phyloP scores from a whole-genome alignment of 805 yeast genomes.

The Zygotorulaspora chibaensis region DNA sequence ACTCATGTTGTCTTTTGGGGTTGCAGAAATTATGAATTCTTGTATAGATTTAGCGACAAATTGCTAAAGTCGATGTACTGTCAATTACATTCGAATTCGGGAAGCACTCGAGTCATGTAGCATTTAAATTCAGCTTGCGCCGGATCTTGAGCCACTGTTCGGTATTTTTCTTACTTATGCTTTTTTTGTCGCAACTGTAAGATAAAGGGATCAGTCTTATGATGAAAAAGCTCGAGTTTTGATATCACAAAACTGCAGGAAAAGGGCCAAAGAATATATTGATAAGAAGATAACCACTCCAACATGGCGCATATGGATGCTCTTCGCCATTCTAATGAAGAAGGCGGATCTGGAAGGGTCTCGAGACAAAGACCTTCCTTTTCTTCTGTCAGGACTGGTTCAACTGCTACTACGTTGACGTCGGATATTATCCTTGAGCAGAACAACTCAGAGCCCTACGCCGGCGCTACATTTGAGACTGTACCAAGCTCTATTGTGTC shows the following conservation, averaged over 20 bases:
- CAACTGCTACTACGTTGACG: conserved; percentile 32
- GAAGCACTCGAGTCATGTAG: too few species aligned
- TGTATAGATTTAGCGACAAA: too few species aligned
- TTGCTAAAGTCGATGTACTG: too few species aligned
- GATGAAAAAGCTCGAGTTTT: too few species aligned
- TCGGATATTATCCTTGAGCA: conserved; percentile 42
- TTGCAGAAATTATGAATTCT: too few species aligned
- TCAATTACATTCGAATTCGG: too few species aligned
- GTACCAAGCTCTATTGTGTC: conserved; percentile 76
- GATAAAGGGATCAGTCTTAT: too few species aligned
- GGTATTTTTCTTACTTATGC: not conserved
- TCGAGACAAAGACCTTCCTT: conserved; percentile 24
- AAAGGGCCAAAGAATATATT: not conserved
- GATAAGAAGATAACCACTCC: not conserved
- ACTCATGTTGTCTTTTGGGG: too few species aligned
- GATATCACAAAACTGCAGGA: not conserved
- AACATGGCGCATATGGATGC: conserved; percentile 7
- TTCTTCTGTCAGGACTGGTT: conserved; percentile 34
- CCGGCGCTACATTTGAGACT: conserved; percentile 72
- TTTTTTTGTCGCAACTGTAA: too few species aligned
- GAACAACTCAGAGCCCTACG: conserved; percentile 64
- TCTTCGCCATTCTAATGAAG: conserved; percentile 3
- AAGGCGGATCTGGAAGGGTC: conserved; percentile 3
- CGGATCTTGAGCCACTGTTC: too few species aligned
- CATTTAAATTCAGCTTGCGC: too few species aligned